A percentile compares a stretch with the other conserved stretches of the same genome.
Evolutionary conservation across 2,329 filamentous ascomycete species (phyloP).

Genomic region (Ophioceras dolichostomum): DNA sequence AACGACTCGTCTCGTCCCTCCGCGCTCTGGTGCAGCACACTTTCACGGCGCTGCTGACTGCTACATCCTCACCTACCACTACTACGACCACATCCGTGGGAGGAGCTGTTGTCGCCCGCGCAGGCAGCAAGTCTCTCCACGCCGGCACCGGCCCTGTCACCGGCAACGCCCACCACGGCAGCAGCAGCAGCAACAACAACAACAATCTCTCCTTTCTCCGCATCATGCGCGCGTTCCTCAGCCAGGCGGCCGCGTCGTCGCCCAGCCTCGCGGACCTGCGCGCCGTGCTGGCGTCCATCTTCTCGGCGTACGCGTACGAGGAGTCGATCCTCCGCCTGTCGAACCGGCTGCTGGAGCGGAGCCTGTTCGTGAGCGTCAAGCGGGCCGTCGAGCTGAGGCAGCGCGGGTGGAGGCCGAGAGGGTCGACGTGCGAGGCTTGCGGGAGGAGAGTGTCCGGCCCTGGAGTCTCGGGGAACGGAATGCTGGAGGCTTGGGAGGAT

Average conservation of each 20-base stretch:
- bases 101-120: no score
- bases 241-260: constrained; percentile 66
- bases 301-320: constrained; percentile 92
- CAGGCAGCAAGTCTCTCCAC: constrained; percentile 20
- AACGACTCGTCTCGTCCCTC: constrained; percentile 53
- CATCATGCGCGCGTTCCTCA: constrained; percentile 79
- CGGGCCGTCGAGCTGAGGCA: constrained; percentile 64
- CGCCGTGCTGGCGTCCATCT: constrained; percentile 75
- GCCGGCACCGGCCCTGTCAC: background rate
- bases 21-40: constrained; percentile 77
- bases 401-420: constrained; percentile 77
- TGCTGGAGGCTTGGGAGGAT: constrained; percentile 75
- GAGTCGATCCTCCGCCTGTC: constrained; percentile 78
- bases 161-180: constrained; percentile 10
- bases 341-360: constrained; percentile 76
- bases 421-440: constrained; percentile 82
- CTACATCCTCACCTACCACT: constrained; percentile 45
- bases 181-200: constrained; percentile 17
- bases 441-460: constrained; percentile 78
- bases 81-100: constrained; percentile 8
- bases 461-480: constrained; percentile 54
- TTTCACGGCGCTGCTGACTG: constrained; percentile 74
- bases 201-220: constrained; percentile 70
- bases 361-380: constrained; percentile 73
- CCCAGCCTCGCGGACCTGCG: constrained; percentile 82